These are phyloP conservation scores for Achlya hypogyna DNA, from an alignment of 352 stramenopile genomes.

Conservation along the genomic window DNA sequence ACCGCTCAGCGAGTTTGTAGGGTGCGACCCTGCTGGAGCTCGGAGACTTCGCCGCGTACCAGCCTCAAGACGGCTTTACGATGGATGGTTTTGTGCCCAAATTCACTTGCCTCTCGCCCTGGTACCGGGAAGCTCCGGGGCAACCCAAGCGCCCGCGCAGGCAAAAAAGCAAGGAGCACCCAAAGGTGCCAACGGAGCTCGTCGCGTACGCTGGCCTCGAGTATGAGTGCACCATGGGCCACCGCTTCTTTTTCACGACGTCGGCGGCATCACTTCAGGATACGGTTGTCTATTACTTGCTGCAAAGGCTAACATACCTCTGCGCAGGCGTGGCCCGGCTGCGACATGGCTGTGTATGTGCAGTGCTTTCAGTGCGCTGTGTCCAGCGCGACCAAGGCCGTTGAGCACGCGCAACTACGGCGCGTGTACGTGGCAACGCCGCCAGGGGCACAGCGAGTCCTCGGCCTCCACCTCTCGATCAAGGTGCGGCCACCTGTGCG, in stretches of 20 bases:
- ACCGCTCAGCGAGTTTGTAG: background rate
- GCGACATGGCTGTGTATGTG: conserved; percentile 10
- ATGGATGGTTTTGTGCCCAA: conserved; percentile 5
- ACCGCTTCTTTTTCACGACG: conserved; percentile 7
- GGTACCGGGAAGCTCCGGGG: background rate
- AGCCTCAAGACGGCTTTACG: background rate
- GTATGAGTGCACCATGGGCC: conserved; percentile 1
- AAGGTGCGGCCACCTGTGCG: background rate
- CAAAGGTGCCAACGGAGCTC: background rate
- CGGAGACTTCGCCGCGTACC: background rate
- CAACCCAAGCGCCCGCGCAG: no score
- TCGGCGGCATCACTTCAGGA: background rate
- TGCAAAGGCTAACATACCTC: background rate
- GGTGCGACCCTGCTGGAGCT: background rate
- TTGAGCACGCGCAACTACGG: background rate
- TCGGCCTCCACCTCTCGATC: background rate
- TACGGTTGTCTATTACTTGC: background rate
- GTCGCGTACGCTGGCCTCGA: conserved; percentile 2
- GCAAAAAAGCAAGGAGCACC: background rate
- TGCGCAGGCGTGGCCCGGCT: background rate
- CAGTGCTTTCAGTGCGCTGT: conserved; percentile 9
- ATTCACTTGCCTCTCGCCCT: background rate
- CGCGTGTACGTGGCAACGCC: background rate
- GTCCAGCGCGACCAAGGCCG: background rate
- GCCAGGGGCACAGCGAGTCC: background rate